Conservation (phyloP, 352 stramenopile genomes). For the Phytophthora rubi region DNA sequence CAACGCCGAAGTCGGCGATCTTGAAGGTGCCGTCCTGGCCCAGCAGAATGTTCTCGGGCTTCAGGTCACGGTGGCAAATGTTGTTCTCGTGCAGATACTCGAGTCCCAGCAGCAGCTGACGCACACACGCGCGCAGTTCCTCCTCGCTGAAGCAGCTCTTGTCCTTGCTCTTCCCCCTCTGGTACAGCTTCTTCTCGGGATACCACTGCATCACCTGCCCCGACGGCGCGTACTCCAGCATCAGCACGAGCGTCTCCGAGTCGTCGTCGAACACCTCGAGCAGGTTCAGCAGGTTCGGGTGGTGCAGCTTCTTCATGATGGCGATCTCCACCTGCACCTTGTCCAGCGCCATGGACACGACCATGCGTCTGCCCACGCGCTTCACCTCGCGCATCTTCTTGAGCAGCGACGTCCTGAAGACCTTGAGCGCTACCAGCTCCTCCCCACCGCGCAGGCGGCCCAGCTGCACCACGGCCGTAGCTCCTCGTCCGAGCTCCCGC, state of each 20-base stretch:
- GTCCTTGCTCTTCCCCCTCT: slow-evolving; percentile 31
- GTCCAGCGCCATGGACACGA: slow-evolving; percentile 86
- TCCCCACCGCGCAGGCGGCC: slow-evolving; percentile 62
- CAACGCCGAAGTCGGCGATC: slow-evolving; percentile 88
- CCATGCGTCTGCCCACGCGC: slow-evolving; percentile 79
- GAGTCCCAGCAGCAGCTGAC: slow-evolving; percentile 76
- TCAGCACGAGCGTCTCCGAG: slow-evolving; percentile 81
- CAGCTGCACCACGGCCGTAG: slow-evolving; percentile 83
- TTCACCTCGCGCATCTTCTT: slow-evolving; percentile 90
- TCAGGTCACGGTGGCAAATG: slow-evolving; percentile 89
- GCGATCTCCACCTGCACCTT: slow-evolving; percentile 90
- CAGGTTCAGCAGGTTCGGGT: slow-evolving; percentile 80
- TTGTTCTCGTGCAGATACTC: slow-evolving; percentile 88
- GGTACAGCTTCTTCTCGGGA: slow-evolving; percentile 60
- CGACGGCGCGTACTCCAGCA: slow-evolving; percentile 84
- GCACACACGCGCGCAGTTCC: slow-evolving; percentile 67
- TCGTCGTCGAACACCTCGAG: slow-evolving; percentile 88
- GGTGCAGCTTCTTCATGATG: slow-evolving; percentile 91
- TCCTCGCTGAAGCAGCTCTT: slow-evolving; percentile 53
- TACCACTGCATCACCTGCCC: slow-evolving; percentile 90
- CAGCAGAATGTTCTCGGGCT: slow-evolving; percentile 87
- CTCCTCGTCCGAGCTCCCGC: slow-evolving; percentile 78
- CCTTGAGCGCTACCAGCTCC: slow-evolving; percentile 80
- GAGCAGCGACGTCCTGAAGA: slow-evolving; percentile 87
- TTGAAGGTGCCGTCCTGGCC: slow-evolving; percentile 73